These are phyloP conservation scores for Eutrema japonicum DNA, from an alignment of 345 rosid genomes.

Conservation along the genomic window DNA sequence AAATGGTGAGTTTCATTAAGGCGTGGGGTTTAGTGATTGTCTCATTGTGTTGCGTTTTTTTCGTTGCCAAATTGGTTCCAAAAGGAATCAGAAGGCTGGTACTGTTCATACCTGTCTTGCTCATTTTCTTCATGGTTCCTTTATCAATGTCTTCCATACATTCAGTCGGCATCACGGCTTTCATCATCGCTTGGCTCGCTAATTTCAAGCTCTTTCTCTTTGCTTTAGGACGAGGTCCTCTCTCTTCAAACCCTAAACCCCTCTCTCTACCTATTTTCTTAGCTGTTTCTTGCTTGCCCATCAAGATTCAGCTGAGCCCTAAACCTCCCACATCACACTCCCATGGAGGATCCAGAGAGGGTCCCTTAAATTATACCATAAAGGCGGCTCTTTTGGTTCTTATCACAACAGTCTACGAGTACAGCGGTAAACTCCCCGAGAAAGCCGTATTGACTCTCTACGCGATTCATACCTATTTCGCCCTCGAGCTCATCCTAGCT, in stretches of 20 bases:
- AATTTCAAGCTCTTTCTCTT: constrained; percentile 65
- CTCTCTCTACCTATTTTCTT: constrained; percentile 52
- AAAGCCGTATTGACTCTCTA: constrained; percentile 45
- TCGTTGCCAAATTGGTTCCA: constrained; percentile 36
- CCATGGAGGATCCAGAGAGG: constrained; percentile 26
- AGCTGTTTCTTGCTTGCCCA: constrained; percentile 59
- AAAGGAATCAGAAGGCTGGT: constrained; percentile 50
- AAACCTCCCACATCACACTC: constrained; percentile 23
- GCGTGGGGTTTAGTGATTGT: constrained; percentile 44
- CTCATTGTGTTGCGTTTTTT: constrained; percentile 46
- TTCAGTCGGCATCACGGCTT: constrained; percentile 46
- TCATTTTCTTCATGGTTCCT: constrained; percentile 51
- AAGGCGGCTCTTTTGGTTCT: constrained; percentile 47
- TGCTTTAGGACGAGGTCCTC: constrained; percentile 54
- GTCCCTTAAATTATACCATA: constrained; percentile 42
- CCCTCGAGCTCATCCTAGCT: constrained; percentile 53
- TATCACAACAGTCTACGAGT: constrained; percentile 36
- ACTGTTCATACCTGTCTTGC: constrained; percentile 44
- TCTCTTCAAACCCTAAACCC: constrained; percentile 39
- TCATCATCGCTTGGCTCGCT: constrained; percentile 60
- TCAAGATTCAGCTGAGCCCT: constrained; percentile 50
- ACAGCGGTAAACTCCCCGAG: constrained; percentile 45
- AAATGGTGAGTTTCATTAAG: constrained; percentile 45
- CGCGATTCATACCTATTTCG: constrained; percentile 49
- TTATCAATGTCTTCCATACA: constrained; percentile 43